Base-by-base conservation (phyloP, 768 basidiomycete species). In the Auricularia auricula-judae region DNA sequence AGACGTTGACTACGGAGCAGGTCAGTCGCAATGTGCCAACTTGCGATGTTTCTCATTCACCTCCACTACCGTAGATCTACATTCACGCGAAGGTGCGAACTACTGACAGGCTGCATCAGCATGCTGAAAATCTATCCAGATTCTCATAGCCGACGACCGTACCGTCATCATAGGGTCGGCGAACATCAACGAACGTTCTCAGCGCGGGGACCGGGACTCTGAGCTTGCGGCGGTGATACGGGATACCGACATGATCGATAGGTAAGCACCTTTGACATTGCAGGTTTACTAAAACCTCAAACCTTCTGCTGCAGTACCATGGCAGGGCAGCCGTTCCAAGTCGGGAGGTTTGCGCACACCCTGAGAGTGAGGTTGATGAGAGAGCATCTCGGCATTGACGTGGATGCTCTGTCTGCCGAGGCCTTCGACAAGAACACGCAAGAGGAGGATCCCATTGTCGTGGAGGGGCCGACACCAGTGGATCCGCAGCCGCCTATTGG, bases 131-230 rank as follows among this genome's bases (percentile, higher is more conserved):
- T 59, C 56, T 21, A 16, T 33, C 3, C 62, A 78, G 73, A 77
- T 75, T n/a, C 79, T 80, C 79, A 86, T 98, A 63, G 94, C 98
- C 3, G 97, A 99, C 72, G 96, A 99, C 73, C 86, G 97, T 62
- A 78, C 94, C 65, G 93, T 85, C 36, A 93, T 97, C 71, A 97
- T 97, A 67, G 93, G 93, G 16, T 94, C 93, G 63, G 96, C 96
- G 18, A 98, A 97, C 73, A 93, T 99, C 78, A 98, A 99, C 72
- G 97, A 99, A 73, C 86, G 97, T 43, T 96, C 93, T 14, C 91
- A 92, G 71, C 82, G 93, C 35, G 97, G 97, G 29, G 96, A 99
- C 73, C 87, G 97, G 35, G 97, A 99, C 74, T 98, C 96, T 2
- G 97, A 99, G 73, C 74, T 98, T 39, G 93, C 93, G 3, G 86